Percentiles rank a stretch among this genome's conserved stretches.
phyloP scores from a whole-genome alignment of 805 yeast species.

The Gaillardinia entomophila region DNA sequence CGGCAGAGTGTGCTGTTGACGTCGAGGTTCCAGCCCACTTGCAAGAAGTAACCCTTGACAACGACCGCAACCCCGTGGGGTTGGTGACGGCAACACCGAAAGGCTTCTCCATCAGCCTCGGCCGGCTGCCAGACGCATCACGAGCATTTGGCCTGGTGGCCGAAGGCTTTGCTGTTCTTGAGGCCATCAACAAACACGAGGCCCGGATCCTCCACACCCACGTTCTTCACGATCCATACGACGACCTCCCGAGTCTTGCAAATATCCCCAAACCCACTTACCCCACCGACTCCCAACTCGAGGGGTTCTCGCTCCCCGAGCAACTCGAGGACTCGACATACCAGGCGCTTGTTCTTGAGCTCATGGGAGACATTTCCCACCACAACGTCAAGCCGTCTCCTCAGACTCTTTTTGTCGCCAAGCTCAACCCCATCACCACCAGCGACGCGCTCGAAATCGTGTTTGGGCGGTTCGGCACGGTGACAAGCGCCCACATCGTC shows the following conservation, averaged over 20 bases:
- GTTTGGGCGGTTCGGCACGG: constrained; percentile 57
- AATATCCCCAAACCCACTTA: constrained; percentile 5
- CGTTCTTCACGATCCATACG: constrained; percentile 51
- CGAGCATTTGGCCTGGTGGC: constrained; percentile 49
- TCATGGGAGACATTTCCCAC: constrained; percentile 57
- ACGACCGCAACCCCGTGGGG: background rate
- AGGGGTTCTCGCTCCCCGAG: constrained; percentile 7
- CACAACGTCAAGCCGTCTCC: constrained; percentile 59
- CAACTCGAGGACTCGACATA: constrained; percentile 29
- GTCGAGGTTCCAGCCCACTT: no score
- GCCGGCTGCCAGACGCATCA: no score
- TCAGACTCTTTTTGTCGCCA: constrained; percentile 56
- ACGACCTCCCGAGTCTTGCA: constrained; percentile 16
- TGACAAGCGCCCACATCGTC: constrained; percentile 47
- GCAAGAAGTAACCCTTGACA: background rate
- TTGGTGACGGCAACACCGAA: background rate
- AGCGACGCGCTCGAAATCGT: constrained; percentile 50
- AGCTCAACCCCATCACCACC: constrained; percentile 56
- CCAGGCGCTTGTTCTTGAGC: constrained; percentile 56
- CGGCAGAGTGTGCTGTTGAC: no score
- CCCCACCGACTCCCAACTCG: constrained; percentile 12
- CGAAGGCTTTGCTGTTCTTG: constrained; percentile 46
- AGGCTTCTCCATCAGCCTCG: background rate
- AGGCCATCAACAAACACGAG: constrained; percentile 31
- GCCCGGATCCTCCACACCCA: constrained; percentile 47